These are phyloP conservation scores for Friedmanniomyces simplex DNA, from an alignment of 495 filamentous ascomycete species.

Conservation along the genomic window DNA sequence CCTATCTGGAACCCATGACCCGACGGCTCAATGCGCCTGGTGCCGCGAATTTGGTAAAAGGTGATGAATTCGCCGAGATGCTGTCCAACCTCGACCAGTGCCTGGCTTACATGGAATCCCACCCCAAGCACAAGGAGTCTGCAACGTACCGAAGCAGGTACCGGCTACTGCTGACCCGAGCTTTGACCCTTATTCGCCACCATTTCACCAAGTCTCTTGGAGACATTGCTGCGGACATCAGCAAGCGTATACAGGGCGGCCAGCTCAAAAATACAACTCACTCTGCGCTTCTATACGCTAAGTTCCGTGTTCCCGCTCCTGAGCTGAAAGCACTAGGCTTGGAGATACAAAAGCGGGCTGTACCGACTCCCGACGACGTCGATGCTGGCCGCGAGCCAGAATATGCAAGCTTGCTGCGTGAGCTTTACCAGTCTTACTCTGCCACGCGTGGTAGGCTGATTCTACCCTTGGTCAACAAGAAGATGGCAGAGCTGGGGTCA, in stretches of 20 bases:
- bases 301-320: conserved; percentile 59
- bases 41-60: conserved; percentile 69
- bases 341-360: conserved; percentile 59
- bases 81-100: conserved; percentile 75
- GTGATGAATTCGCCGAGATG: conserved; percentile 75
- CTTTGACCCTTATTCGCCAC: conserved; percentile 72
- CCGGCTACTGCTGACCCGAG: conserved; percentile 58
- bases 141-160: conserved; percentile 68
- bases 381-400: conserved; percentile 55
- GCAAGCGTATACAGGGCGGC: conserved; percentile 57
- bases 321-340: conserved; percentile 55
- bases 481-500: conserved; percentile 54
- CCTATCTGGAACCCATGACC: conserved; percentile 82
- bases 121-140: conserved; percentile 75
- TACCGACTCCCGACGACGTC: conserved; percentile 44
- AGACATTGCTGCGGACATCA: conserved; percentile 59
- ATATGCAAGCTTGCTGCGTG: conserved; percentile 55
- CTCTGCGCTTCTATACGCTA: conserved; percentile 67
- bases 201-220: conserved; percentile 65
- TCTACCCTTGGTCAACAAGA: conserved; percentile 46
- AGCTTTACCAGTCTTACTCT: conserved; percentile 56
- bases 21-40: conserved; percentile 84
- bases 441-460: conserved; percentile 45
- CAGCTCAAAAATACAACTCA: conserved; percentile 67
- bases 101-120: conserved; percentile 75